phyloP scores from a whole-genome alignment of 1,284 basidiomycete species.

The Pisolithus thermaeus region DNA sequence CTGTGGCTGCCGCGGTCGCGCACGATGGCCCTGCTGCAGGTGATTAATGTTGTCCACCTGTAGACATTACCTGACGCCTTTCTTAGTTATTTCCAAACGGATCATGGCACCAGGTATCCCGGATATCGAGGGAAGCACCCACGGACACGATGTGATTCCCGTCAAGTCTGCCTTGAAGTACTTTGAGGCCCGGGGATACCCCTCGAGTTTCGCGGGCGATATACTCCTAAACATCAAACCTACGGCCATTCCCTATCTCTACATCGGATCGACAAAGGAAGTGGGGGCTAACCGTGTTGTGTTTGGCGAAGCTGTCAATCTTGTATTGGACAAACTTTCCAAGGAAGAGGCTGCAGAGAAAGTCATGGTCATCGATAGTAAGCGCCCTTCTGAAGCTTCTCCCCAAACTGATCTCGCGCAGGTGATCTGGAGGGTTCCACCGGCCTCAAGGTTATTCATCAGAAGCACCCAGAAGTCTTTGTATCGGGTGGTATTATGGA shows the following conservation, averaged over 20 bases:
- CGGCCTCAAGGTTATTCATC: slow-evolving; percentile 78
- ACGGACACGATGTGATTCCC: slow-evolving; percentile 80
- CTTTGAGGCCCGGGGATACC: slow-evolving; percentile 60
- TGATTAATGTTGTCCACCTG: slow-evolving; percentile 23
- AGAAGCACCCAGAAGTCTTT: slow-evolving; percentile 84
- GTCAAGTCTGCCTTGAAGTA: slow-evolving; percentile 73
- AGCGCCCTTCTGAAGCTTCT: slow-evolving; percentile 17
- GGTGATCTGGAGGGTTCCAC: slow-evolving; percentile 83
- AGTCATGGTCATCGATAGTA: slow-evolving; percentile 83
- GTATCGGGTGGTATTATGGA: slow-evolving; percentile 81
- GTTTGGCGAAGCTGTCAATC: slow-evolving; percentile 78
- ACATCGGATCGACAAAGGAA: slow-evolving; percentile 67
- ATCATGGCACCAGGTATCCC: slow-evolving; percentile 76
- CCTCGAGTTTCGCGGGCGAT: slow-evolving; percentile 41
- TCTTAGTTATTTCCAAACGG: slow-evolving; percentile 64
- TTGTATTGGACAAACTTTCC: slow-evolving; percentile 65
- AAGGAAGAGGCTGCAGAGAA: slow-evolving; percentile 75
- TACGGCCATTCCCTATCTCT: slow-evolving; percentile 47
- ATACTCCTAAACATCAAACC: slow-evolving; percentile 68
- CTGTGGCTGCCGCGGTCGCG: slow-evolving; percentile 48
- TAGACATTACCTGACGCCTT: slow-evolving; percentile 4
- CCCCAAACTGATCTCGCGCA: slow-evolving; percentile 20
- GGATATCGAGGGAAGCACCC: slow-evolving; percentile 70
- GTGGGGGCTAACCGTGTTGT: slow-evolving; percentile 72
- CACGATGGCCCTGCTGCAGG: slow-evolving; percentile 73